Evolutionary conservation across 176 grass and related monocot genomes (phyloP).

Genomic region (Eleusine indica): DNA sequence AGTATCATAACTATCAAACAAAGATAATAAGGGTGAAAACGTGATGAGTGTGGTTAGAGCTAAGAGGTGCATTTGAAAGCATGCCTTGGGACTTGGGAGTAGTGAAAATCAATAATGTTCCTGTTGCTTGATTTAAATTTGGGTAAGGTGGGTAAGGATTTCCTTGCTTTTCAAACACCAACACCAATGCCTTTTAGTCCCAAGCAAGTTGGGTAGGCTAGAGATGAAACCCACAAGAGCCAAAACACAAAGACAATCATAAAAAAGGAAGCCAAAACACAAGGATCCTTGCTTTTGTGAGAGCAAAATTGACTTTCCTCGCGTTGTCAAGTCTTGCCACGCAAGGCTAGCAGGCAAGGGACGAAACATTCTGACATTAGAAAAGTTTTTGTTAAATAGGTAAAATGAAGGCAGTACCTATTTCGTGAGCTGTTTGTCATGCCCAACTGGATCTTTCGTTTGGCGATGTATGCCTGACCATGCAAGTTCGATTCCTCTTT

Average conservation of each 20-base stretch:
- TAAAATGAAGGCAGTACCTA: neutral
- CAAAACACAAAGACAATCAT: too few relatives aligned
- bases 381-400: neutral
- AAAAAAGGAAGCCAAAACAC: too few relatives aligned
- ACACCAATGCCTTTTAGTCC: too few relatives aligned
- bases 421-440: conserved; percentile 26
- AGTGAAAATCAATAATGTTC: neutral
- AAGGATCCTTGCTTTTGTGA: too few relatives aligned
- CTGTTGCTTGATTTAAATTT: neutral
- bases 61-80: neutral
- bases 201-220: too few relatives aligned
- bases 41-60: neutral
- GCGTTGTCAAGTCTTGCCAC: neutral
- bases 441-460: conserved; percentile 14
- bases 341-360: neutral
- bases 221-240: too few relatives aligned
- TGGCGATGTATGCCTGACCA: neutral
- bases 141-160: neutral
- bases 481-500: neutral
- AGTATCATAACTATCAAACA: neutral
- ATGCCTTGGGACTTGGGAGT: neutral
- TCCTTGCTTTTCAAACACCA: neutral
- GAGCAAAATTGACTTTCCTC: neutral
- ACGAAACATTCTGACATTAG: neutral
- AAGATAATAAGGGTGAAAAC: neutral